phyloP scores from a whole-genome alignment of 495 filamentous ascomycete species.

The Penicillium argentinense region DNA sequence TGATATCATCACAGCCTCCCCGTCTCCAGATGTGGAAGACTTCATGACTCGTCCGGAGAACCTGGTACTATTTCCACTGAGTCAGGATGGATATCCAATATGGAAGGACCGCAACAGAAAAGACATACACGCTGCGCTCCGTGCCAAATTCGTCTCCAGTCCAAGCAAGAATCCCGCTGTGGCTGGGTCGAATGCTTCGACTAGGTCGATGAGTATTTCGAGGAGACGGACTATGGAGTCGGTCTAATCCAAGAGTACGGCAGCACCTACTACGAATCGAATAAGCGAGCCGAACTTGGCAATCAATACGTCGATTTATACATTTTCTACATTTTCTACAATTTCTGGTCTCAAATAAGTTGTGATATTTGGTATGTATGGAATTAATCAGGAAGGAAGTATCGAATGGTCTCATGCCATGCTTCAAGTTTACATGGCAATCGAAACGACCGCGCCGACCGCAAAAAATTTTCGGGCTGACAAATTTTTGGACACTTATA shows the following conservation, averaged over 20 bases:
- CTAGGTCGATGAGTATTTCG: background rate
- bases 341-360: no score
- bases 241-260: background rate
- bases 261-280: background rate
- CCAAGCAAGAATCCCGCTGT: background rate
- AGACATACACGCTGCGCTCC: slow-evolving; percentile 58
- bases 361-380: no score
- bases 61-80: slow-evolving; percentile 67
- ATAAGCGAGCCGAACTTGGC: no score
- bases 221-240: background rate
- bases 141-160: slow-evolving; percentile 42
- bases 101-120: slow-evolving; percentile 62
- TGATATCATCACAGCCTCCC: slow-evolving; percentile 64
- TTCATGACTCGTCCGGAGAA: slow-evolving; percentile 63
- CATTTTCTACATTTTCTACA: no score
- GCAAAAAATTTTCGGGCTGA: no score
- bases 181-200: background rate
- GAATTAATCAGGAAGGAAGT: no score
- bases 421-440: no score
- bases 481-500: no score
- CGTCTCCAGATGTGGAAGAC: slow-evolving; percentile 53
- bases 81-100: slow-evolving; percentile 50
- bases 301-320: no score
- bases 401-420: no score
- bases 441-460: no score